Evolutionary conservation across 164 flowering plant genomes (phyloP).

Genomic region (Houttuynia cordata): DNA sequence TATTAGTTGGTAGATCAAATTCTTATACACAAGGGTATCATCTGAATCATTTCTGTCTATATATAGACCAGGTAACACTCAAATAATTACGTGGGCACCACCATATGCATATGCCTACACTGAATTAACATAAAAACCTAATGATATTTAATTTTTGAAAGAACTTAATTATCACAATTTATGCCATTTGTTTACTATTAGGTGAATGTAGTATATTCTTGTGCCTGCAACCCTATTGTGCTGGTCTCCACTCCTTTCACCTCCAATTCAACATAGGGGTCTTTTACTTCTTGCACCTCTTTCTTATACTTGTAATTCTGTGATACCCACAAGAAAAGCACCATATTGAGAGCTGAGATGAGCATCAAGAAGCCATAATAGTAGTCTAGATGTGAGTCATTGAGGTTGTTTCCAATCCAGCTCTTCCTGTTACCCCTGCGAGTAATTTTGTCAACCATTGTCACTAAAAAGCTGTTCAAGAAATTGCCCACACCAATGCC

Average conservation of each 20-base stretch:
- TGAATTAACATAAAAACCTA: too few species aligned
- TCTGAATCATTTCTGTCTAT: too few species aligned
- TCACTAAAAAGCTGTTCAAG: slow-evolving; percentile 69
- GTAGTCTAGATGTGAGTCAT: slow-evolving; percentile 68
- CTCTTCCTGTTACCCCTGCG: slow-evolving; percentile 38
- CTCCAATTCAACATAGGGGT: slow-evolving; percentile 21
- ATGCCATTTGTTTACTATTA: too few species aligned
- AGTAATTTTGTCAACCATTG: slow-evolving; percentile 58
- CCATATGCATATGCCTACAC: too few species aligned
- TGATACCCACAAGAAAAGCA: slow-evolving; percentile 52
- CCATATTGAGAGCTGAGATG: slow-evolving; percentile 37
- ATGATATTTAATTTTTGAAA: too few species aligned
- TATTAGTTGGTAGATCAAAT: too few species aligned
- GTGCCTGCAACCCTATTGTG: slow-evolving; percentile 24
- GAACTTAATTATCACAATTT: too few species aligned
- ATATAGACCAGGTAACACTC: too few species aligned
- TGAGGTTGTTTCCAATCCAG: slow-evolving; percentile 80
- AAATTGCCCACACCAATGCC: slow-evolving; percentile 81
- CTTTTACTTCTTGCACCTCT: slow-evolving; percentile 27
- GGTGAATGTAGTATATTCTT: too few species aligned
- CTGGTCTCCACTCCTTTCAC: slow-evolving; percentile 22
- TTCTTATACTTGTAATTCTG: slow-evolving; percentile 50
- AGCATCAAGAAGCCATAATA: slow-evolving; percentile 60
- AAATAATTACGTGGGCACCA: too few species aligned
- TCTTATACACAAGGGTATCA: too few species aligned